A percentile compares a stretch with the other conserved stretches of the same genome.
Evolutionary conservation across 1,284 basidiomycete genomes (phyloP).

Genomic region (Marasmius oreades): DNA sequence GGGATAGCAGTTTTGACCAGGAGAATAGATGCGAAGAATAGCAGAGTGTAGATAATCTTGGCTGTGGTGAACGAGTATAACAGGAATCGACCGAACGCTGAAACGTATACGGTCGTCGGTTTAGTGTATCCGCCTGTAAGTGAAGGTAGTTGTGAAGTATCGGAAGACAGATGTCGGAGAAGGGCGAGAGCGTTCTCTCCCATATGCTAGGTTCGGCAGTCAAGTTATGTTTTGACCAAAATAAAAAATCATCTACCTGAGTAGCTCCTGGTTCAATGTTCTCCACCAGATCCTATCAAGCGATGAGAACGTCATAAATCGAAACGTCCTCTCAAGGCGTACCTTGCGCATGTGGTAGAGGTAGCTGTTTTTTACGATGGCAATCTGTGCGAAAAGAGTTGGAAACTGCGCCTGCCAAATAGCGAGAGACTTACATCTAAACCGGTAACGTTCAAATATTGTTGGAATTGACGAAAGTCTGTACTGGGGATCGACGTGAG

Average conservation of each 20-base stretch:
- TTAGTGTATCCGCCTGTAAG: slow-evolving; percentile 52
- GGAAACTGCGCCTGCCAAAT: background rate
- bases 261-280: slow-evolving; percentile 83
- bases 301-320: background rate
- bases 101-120: slow-evolving; percentile 76
- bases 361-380: slow-evolving; percentile 91
- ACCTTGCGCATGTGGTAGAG: slow-evolving; percentile 85
- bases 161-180: slow-evolving; percentile 73
- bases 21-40: slow-evolving; percentile 45
- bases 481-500: slow-evolving; percentile 52
- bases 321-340: background rate
- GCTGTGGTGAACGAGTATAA: slow-evolving; percentile 75
- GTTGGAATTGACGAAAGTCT: slow-evolving; percentile 92
- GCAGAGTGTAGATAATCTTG: slow-evolving; percentile 61
- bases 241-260: slow-evolving; percentile 50
- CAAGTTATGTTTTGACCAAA: slow-evolving; percentile 75
- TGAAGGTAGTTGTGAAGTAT: slow-evolving; percentile 59
- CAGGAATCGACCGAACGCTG: slow-evolving; percentile 66
- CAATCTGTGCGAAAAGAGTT: slow-evolving; percentile 62
- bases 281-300: slow-evolving; percentile 46
- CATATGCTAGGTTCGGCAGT: slow-evolving; percentile 89
- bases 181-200: slow-evolving; percentile 88
- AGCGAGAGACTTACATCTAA: slow-evolving; percentile 59
- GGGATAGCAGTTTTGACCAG: slow-evolving; percentile 28
- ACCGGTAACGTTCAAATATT: slow-evolving; percentile 86